A percentile compares a stretch with the other conserved stretches of the same genome.
phyloP scores from a whole-genome alignment of 2,329 filamentous ascomycete genomes.

The Diatrype stigma region DNA sequence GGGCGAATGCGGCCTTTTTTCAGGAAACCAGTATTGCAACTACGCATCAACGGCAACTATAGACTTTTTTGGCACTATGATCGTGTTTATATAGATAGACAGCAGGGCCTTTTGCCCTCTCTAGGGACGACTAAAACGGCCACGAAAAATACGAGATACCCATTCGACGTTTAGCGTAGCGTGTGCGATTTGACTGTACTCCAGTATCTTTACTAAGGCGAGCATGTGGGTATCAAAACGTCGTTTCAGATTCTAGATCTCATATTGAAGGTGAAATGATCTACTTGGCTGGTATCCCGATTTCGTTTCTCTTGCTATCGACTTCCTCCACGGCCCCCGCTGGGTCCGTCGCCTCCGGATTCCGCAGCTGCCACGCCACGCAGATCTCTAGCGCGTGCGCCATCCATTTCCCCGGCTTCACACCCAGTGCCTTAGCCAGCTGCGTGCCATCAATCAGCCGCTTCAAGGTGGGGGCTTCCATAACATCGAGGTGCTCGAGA shows the following conservation, averaged over 20 bases:
- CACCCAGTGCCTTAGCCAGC: conserved; percentile 62
- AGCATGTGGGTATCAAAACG: conserved; percentile 17
- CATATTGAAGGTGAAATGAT: too few species aligned
- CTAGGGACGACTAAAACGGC: background rate
- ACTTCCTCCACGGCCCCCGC: conserved; percentile 59
- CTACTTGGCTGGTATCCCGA: conserved; percentile 37
- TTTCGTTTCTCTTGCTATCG: conserved; percentile 43
- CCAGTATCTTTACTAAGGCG: background rate
- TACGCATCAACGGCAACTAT: too few species aligned
- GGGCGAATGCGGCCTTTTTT: too few species aligned
- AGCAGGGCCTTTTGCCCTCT: too few species aligned
- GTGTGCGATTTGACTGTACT: background rate
- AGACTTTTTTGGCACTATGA: too few species aligned
- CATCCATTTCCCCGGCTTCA: conserved; percentile 82
- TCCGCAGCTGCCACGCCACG: conserved; percentile 82
- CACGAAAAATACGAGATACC: background rate
- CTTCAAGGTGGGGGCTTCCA: conserved; percentile 55
- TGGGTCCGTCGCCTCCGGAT: conserved; percentile 62
- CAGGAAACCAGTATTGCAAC: too few species aligned
- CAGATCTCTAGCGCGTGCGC: conserved; percentile 72
- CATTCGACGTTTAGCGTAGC: too few species aligned
- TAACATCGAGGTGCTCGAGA: conserved; percentile 48
- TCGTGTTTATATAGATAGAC: too few species aligned
- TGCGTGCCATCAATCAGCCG: conserved; percentile 70
- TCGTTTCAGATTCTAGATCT: too few species aligned